phyloP scores from a whole-genome alignment of 2,329 filamentous ascomycete genomes.

The Colletotrichum zoysiae region DNA sequence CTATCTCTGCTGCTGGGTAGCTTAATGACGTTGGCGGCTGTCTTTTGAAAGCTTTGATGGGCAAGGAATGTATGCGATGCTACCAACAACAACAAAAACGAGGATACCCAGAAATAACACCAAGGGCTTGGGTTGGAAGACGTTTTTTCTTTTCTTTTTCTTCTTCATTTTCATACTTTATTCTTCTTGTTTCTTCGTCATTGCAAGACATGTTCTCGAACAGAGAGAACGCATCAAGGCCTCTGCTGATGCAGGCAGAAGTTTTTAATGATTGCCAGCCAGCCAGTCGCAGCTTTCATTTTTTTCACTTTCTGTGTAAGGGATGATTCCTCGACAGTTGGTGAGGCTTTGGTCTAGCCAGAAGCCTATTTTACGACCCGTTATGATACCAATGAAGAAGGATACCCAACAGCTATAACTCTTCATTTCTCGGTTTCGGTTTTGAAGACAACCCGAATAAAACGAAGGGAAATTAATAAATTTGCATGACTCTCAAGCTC shows the following conservation, averaged over 20 bases:
- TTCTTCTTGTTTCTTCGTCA: neutral
- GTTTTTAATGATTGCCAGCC: neutral
- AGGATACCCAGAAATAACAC: conserved; percentile 2
- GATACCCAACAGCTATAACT: neutral
- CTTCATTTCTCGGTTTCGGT: neutral
- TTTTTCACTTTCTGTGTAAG: neutral
- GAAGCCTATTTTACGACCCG: conserved; percentile 23
- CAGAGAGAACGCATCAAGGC: neutral
- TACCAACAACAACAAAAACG: neutral
- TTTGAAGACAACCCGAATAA: neutral
- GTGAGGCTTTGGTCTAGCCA: neutral
- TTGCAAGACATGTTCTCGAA: neutral
- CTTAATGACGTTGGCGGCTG: conserved; percentile 19
- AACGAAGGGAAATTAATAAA: neutral
- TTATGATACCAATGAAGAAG: conserved; percentile 37
- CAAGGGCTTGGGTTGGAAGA: neutral
- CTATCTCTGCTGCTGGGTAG: conserved; percentile 11
- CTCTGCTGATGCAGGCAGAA: neutral
- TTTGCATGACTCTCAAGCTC: neutral
- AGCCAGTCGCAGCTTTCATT: neutral
- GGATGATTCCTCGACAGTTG: neutral
- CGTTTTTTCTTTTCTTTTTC: neutral
- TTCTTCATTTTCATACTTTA: too few relatives aligned
- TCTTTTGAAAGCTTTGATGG: conserved; percentile 6
- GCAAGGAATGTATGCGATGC: neutral